phyloP scores from a whole-genome alignment of 192 early-diverging fungal genomes.

The Entomortierella chlamydospora region DNA sequence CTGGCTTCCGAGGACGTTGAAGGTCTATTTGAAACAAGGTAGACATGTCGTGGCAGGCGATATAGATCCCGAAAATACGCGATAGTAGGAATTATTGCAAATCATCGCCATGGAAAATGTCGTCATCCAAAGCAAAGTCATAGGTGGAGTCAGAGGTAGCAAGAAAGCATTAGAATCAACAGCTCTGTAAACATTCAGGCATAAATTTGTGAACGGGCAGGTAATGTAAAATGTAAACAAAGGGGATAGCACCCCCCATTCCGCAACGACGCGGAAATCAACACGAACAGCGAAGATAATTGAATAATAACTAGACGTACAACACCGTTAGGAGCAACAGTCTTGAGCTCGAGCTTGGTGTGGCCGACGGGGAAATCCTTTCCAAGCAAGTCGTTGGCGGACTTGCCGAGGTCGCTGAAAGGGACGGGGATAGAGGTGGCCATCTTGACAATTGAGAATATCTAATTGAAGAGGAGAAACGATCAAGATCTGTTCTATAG shows the following conservation, averaged over 20 bases:
- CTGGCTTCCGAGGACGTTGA: slow-evolving; percentile 94
- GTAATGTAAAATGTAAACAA: not conserved
- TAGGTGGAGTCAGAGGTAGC: not conserved
- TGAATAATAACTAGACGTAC: slow-evolving; percentile 63
- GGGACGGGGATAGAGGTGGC: slow-evolving; percentile 73
- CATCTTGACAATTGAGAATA: slow-evolving; percentile 15
- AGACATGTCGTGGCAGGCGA: not conserved
- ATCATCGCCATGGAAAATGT: not conserved
- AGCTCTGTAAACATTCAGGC: too few relatives aligned
- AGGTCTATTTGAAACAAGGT: slow-evolving; percentile 69
- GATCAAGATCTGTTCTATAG: not conserved
- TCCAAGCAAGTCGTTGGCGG: slow-evolving; percentile 92
- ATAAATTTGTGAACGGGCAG: not conserved
- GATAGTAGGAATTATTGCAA: slow-evolving; percentile 8
- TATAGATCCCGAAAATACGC: slow-evolving; percentile 20
- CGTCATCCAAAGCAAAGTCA: slow-evolving; percentile 5
- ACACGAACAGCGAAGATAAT: not conserved
- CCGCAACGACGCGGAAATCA: not conserved
- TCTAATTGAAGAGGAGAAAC: not conserved
- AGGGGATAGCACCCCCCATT: not conserved
- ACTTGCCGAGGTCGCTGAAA: slow-evolving; percentile 95
- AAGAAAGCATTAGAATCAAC: too few relatives aligned
- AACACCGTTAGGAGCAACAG: slow-evolving; percentile 94
- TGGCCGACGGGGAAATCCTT: slow-evolving; percentile 97
- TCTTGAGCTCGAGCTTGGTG: slow-evolving; percentile 98